Conservation (phyloP, 495 filamentous ascomycete genomes). For the Wilcoxina mikolae region DNA sequence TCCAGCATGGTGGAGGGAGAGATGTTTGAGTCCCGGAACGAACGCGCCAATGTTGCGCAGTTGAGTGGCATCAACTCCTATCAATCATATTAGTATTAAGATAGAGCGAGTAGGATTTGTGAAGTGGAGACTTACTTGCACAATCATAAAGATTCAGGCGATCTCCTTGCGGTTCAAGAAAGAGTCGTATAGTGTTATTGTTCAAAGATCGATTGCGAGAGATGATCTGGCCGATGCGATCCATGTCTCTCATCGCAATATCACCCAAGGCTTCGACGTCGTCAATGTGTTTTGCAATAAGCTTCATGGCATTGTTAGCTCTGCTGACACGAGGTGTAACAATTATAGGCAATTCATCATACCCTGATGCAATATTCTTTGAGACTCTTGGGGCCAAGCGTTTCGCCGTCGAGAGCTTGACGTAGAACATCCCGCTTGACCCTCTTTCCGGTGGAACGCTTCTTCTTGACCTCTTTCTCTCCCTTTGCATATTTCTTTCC, state of each 20-base stretch:
- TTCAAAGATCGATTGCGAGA: constrained; percentile 21
- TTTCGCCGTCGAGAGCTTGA: constrained; percentile 13
- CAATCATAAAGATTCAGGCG: constrained; percentile 23
- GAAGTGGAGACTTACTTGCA: constrained; percentile 17
- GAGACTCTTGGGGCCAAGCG: constrained; percentile 18
- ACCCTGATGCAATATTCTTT: constrained; percentile 26
- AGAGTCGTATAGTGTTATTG: constrained; percentile 21
- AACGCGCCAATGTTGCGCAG: constrained; percentile 16
- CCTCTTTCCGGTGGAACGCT: constrained; percentile 17
- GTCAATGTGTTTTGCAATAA: constrained; percentile 24
- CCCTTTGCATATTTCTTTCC: constrained; percentile 61
- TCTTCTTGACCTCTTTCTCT: constrained; percentile 45
- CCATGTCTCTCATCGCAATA: constrained; percentile 20
- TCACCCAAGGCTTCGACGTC: constrained; percentile 25
- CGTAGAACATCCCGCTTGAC: constrained; percentile 13
- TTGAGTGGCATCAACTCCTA: constrained; percentile 18
- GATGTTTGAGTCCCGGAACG: constrained; percentile 19
- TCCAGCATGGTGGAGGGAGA: constrained; percentile 20
- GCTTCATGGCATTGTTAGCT: no score
- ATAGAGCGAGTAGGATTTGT: background rate
- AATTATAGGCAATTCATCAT: no score
- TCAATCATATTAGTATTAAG: background rate
- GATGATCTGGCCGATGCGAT: constrained; percentile 26
- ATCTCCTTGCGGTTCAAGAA: constrained; percentile 16
- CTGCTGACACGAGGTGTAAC: no score